A percentile compares a stretch with the other conserved stretches of the same genome.
phyloP scores from a whole-genome alignment of 345 rosid species.

The Eucalyptus viminalis region DNA sequence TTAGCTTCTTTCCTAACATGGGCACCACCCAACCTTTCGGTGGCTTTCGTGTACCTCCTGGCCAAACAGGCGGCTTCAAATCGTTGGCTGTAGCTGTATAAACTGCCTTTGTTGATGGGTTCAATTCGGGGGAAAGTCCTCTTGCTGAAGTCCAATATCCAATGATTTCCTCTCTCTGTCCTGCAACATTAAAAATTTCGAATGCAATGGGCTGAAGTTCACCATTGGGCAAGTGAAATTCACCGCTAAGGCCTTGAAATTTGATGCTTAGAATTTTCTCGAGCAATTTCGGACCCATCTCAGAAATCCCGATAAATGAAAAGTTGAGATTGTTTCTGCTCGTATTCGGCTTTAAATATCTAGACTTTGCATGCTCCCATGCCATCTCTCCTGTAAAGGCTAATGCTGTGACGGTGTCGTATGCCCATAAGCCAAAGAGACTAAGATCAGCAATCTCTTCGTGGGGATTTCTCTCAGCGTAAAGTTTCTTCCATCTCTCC shows the following conservation, averaged over 20 bases:
- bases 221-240: background rate
- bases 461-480: background rate
- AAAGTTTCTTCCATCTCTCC: background rate
- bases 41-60: background rate
- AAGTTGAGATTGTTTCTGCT: background rate
- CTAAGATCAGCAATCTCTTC: background rate
- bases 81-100: background rate
- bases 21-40: constrained; percentile 14
- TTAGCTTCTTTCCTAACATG: background rate
- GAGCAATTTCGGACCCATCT: background rate
- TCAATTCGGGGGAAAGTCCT: background rate
- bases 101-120: background rate
- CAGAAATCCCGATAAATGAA: background rate
- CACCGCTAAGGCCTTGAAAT: background rate
- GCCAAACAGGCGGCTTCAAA: background rate
- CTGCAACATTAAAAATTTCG: background rate
- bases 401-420: background rate
- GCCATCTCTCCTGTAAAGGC: background rate
- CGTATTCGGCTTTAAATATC: background rate
- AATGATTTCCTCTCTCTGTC: background rate
- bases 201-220: background rate
- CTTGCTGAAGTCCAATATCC: constrained; percentile 1
- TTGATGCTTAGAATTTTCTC: background rate
- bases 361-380: background rate
- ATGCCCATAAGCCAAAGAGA: background rate